A percentile compares a stretch with the other conserved stretches of the same genome.
Evolutionary conservation across 768 basidiomycete species (phyloP).

Genomic region (Obba rivulosa): DNA sequence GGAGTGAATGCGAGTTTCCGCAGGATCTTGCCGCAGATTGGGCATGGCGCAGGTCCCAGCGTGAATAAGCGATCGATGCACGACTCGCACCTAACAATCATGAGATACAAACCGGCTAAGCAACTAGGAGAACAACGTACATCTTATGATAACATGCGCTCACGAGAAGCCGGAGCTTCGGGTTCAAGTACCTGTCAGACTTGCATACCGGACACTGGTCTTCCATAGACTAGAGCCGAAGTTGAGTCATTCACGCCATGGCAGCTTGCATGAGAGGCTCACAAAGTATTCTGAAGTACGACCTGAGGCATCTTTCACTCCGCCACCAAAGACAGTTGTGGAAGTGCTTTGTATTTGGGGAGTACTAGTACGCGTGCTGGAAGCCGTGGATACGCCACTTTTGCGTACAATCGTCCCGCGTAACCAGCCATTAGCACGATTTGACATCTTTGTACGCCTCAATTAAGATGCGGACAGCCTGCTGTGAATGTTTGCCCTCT

Average conservation of each 20-base stretch:
- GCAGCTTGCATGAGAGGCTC: slow-evolving; percentile 24
- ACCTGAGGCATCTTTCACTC: slow-evolving; percentile 83
- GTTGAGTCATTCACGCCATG: not conserved
- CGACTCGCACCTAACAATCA: slow-evolving; percentile 78
- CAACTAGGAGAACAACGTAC: slow-evolving; percentile 39
- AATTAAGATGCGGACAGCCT: too few species aligned
- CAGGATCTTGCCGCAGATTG: slow-evolving; percentile 82
- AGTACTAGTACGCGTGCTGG: slow-evolving; percentile 57
- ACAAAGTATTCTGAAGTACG: slow-evolving; percentile 80
- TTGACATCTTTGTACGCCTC: too few species aligned
- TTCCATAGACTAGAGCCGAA: slow-evolving; percentile 61
- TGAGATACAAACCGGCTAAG: not conserved
- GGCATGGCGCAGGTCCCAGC: slow-evolving; percentile 93
- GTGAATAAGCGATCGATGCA: slow-evolving; percentile 97
- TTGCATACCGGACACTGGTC: slow-evolving; percentile 98
- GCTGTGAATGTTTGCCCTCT: too few species aligned
- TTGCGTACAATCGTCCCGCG: slow-evolving; percentile 75
- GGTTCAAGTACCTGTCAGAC: slow-evolving; percentile 92
- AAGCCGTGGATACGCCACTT: slow-evolving; percentile 35
- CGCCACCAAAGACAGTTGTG: slow-evolving; percentile 70
- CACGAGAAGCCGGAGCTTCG: slow-evolving; percentile 88
- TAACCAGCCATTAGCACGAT: slow-evolving; percentile 40
- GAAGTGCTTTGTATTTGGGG: slow-evolving; percentile 71
- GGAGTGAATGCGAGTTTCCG: slow-evolving; percentile 93
- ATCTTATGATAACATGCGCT: slow-evolving; percentile 99